Base-by-base conservation (phyloP, 1,284 basidiomycete species). In the Cutaneotrichosporon curvatum region DNA sequence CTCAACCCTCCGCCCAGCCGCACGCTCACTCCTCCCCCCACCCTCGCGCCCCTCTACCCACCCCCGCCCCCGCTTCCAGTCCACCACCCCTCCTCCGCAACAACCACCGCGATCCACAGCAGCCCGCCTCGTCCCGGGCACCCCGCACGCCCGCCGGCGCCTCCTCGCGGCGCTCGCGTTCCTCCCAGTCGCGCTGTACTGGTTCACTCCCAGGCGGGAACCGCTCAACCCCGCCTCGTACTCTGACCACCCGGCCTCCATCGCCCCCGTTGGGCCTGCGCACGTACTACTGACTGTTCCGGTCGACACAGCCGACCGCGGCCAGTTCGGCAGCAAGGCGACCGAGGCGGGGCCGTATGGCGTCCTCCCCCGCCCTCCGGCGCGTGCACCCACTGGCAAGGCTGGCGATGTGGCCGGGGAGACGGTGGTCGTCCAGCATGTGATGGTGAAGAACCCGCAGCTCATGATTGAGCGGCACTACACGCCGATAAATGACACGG, bases 391-490 rank as follows among this genome's bases (percentile, higher is more conserved):
- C 35, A 18, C 31, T 18, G 21, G 11, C n/a, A 11, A 56, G 28
- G 39, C 53, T 33, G 20, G 9, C 4, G 50, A 56, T 40, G 58
- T 54, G 6, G 40, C 34, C 11, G 37, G 43, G 8, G 45, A 40
- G 36, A 40, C 48, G 6, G 48, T 68, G 2, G 57, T 60, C 4
- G 56, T 72, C 18, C 63, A 68, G 43, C 70, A 72, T 52, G 56
- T 72, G 34, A 68, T 66, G 61, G 50, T 70, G 15, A 67, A 67
- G 34, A 62, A 56, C 22, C 68, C 69, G 8, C 57, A 63, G 50
- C 58, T 72, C 14, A 63, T 66, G 57, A 68, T 72, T 43, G 70
- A 72, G 43, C 39, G 70, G 31, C 65, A 67, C 5, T 71, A 71
- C 51, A 72, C 70, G 11, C 67, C 64, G 8, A 46, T 71, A 22